A percentile compares a stretch with the other conserved stretches of the same genome.
Evolutionary conservation across 192 early-diverging fungal genomes (phyloP).

Genomic region (Allomyces arbusculus): DNA sequence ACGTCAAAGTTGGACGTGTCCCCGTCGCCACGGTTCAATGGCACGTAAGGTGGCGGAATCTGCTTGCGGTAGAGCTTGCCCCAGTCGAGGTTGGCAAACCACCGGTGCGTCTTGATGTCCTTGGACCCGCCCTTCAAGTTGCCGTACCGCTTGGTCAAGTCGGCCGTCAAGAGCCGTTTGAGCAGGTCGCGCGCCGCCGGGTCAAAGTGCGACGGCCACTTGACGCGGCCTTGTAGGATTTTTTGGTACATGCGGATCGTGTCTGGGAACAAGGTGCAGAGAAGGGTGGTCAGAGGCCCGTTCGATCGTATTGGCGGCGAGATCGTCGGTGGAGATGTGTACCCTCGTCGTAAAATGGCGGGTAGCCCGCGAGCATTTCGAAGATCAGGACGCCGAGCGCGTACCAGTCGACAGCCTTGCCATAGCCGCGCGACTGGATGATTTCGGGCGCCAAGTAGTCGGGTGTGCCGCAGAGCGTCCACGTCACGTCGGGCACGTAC

Average conservation of each 20-base stretch:
- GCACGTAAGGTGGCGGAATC: constrained; percentile 33
- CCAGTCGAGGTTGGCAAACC: constrained; percentile 47
- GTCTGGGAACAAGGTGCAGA: constrained; percentile 7
- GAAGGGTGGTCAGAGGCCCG: no score
- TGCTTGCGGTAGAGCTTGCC: constrained; percentile 24
- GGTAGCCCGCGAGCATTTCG: constrained; percentile 51
- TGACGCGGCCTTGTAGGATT: constrained; percentile 43
- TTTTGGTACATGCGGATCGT: constrained; percentile 53
- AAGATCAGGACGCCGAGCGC: constrained; percentile 42
- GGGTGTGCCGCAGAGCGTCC: constrained; percentile 72
- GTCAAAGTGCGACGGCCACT: constrained; percentile 54
- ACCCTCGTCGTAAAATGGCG: constrained; percentile 45
- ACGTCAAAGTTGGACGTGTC: constrained; percentile 9
- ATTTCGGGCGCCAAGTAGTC: constrained; percentile 53
- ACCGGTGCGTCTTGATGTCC: constrained; percentile 43
- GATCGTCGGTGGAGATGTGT: no score
- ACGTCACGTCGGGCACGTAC: constrained; percentile 58
- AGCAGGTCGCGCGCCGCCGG: constrained; percentile 51
- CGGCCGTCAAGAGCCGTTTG: constrained; percentile 43
- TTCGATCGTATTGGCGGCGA: no score
- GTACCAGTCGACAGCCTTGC: constrained; percentile 48
- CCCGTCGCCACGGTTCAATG: constrained; percentile 26
- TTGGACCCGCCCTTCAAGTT: constrained; percentile 48
- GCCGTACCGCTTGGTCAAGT: constrained; percentile 56
- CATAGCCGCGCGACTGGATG: constrained; percentile 47